Evolutionary conservation across 1,284 basidiomycete species (phyloP), one percentile per base, ranked within the genome.

Genomic region (Pseudozyma sp.): DNA sequence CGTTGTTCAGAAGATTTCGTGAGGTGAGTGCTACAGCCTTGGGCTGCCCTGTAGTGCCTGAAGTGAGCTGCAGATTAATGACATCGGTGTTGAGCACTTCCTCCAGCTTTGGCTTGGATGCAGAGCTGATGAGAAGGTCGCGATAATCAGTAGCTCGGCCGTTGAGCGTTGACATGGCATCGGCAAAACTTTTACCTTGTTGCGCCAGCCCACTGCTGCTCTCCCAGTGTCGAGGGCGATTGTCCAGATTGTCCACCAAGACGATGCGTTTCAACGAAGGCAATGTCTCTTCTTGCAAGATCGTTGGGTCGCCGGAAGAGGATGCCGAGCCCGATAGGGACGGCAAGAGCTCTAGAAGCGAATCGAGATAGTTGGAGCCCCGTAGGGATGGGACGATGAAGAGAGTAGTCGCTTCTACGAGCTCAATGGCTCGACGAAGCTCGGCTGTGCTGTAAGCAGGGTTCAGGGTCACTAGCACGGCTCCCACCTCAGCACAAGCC

Each of bases 1-100:
- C 92, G 70, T 94, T 94, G 82, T 94, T 94, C 18, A 94, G 86
- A 1, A 94, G 87, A 78, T 93, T 93, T 90, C 92, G 66, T 3
- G 72, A 78, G 18, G 76, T 70, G 16, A 81, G 64, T 5, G 72
- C 75, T 5, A 81, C 79, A 6, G 79, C 79, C 47, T 81, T 81
- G 3, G 79, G 79, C 52, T 62, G 45, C 3, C 72, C 72, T 19
- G 72, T 75, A 5, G 72, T 75, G 5, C 72, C 72, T 16, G 67
- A 70, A 5, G 72, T 75, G 35, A 76, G 66, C 54, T 72, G 92
- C 65, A 94, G 77, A 79, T 93, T 94, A 58, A 93, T 90, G 2
- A 93, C 87, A 43, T 93, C 92, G 61, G 92, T 89, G 45, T 89
- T 88, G 13, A 87, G 59, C 61, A 80, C 59, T 2, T 70, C 48